Evolutionary conservation across 202 grass and related monocot genomes (phyloP).

Genomic region (Setaria italica): DNA sequence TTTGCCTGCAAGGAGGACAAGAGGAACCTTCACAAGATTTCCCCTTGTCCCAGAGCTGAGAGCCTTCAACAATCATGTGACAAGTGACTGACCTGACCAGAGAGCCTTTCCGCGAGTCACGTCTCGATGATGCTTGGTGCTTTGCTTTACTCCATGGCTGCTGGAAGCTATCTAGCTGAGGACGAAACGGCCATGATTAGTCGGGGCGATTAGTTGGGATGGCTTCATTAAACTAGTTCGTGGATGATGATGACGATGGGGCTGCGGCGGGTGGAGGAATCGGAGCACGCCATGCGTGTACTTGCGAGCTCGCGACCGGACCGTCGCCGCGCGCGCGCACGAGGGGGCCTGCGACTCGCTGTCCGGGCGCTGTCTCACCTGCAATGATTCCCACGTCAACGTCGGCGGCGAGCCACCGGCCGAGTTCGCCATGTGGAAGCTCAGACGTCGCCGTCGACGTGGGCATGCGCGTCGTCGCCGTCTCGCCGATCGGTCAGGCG

Average conservation of each 20-base stretch:
- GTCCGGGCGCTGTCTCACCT: constrained; percentile 28
- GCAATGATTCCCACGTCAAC: constrained; percentile 46
- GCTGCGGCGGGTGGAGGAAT: neutral
- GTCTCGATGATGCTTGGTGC: neutral
- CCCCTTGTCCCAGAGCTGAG: neutral
- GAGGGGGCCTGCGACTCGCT: constrained; percentile 8
- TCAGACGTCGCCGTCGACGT: constrained; percentile 59
- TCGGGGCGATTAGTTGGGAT: neutral
- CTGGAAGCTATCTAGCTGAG: neutral
- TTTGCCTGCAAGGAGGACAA: constrained; percentile 39
- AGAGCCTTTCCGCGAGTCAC: constrained; percentile 22
- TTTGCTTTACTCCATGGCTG: neutral
- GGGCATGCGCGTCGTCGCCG: neutral
- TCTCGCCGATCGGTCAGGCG: neutral
- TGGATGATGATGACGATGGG: constrained; percentile 24
- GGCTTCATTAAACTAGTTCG: neutral
- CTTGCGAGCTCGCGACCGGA: constrained; percentile 15
- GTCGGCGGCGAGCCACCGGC: constrained; percentile 46
- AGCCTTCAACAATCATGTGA: constrained; percentile 36
- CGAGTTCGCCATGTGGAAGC: constrained; percentile 64
- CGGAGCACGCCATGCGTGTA: neutral
- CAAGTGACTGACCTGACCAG: neutral
- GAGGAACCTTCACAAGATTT: constrained; percentile 55
- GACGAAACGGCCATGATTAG: constrained; percentile 19
- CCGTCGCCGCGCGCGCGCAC: constrained; percentile 1